A percentile compares a stretch with the other conserved stretches of the same genome.
These are phyloP conservation scores for Rhizophora apiculata DNA, from an alignment of 345 rosid genomes.

Conservation along the genomic window DNA sequence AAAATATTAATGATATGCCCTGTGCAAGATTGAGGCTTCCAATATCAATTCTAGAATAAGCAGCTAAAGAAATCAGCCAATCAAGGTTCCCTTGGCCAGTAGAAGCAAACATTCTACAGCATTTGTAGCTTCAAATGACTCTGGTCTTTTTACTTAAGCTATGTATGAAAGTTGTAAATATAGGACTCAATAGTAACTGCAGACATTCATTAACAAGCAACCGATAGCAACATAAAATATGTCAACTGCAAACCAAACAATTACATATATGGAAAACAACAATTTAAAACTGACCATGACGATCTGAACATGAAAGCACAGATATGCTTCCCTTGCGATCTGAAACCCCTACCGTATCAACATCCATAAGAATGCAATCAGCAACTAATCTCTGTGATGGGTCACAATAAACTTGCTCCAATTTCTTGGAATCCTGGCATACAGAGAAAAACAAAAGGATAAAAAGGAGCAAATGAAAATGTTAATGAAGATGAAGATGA, in stretches of 20 bases:
- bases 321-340: conserved; percentile 97
- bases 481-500: not conserved
- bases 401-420: conserved; percentile 83
- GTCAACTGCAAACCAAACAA: too few relatives aligned
- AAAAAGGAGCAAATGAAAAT: not conserved
- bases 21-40: not conserved
- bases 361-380: conserved; percentile 81
- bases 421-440: conserved; percentile 67
- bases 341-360: conserved; percentile 82
- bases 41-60: not conserved
- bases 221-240: too few relatives aligned
- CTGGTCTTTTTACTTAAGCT: not conserved
- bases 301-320: conserved; percentile 73
- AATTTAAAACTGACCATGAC: conserved; percentile 35
- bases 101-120: not conserved
- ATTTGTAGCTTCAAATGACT: not conserved
- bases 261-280: not conserved
- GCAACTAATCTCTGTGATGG: conserved; percentile 97
- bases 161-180: not conserved
- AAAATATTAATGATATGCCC: not conserved
- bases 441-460: conserved; percentile 12
- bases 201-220: too few relatives aligned
- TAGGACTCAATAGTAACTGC: too few relatives aligned
- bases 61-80: not conserved
- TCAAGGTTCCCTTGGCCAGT: not conserved